These are phyloP conservation scores for Clavispora santaluciae DNA, from an alignment of 805 yeast species.

Conservation along the genomic window DNA sequence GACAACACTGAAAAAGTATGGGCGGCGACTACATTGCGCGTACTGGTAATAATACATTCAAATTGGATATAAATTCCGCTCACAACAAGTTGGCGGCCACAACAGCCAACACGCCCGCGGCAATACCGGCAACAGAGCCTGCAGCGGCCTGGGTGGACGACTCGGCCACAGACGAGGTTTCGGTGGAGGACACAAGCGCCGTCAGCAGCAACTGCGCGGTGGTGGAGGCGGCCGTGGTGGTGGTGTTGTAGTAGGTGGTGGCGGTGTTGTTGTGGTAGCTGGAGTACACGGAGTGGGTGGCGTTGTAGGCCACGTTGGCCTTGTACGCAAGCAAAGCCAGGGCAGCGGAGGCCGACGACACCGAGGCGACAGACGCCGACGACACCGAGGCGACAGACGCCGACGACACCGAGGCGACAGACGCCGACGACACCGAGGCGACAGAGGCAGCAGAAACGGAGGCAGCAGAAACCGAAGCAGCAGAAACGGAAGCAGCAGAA, in stretches of 20 bases:
- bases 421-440: slow-evolving; percentile 7
- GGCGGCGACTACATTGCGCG: not conserved
- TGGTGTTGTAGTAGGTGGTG: slow-evolving; percentile 5
- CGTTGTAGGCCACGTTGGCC: slow-evolving; percentile 13
- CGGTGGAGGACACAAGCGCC: slow-evolving; percentile 6
- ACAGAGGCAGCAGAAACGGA: slow-evolving; percentile 4
- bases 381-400: not conserved
- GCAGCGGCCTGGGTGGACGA: slow-evolving; percentile 8
- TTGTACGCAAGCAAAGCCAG: not conserved
- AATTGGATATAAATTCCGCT: not conserved
- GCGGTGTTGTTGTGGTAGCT: slow-evolving; percentile 2
- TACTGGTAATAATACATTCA: not conserved
- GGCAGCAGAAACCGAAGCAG: slow-evolving; percentile 3
- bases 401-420: not conserved
- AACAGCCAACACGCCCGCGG: slow-evolving; percentile 25
- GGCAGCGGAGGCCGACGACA: not conserved
- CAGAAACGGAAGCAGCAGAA: slow-evolving; percentile 3
- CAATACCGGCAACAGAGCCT: slow-evolving; percentile 11
- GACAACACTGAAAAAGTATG: not conserved
- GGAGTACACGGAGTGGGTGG: slow-evolving; percentile 24
- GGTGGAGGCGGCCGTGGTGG: slow-evolving; percentile 7
- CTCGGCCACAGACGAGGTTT: slow-evolving; percentile 13
- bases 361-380: not conserved
- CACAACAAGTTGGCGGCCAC: slow-evolving; percentile 26
- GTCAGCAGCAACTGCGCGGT: slow-evolving; percentile 3